Conservation (phyloP, 768 basidiomycete genomes). For the Tephrocybe sp. region DNA sequence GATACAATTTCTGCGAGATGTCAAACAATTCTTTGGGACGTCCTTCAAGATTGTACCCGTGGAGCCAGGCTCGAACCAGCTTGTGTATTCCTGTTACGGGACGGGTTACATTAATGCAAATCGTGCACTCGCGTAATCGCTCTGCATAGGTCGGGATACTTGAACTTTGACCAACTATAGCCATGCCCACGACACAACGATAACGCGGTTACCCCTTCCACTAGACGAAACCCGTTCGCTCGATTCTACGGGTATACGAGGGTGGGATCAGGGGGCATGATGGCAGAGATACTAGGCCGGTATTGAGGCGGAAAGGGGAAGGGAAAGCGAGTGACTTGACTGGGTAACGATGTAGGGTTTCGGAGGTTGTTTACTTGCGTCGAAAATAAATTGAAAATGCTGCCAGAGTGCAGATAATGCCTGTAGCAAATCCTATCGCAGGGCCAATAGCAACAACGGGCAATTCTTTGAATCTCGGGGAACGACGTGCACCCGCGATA, state of each 20-base stretch:
- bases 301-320: too few relatives aligned
- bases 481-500: constrained; percentile 26
- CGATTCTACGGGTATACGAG: not conserved
- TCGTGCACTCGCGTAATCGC: constrained; percentile 52
- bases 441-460: constrained; percentile 29
- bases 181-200: not conserved
- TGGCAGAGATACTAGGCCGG: too few relatives aligned
- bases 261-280: too few relatives aligned
- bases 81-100: constrained; percentile 88
- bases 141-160: not conserved
- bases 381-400: constrained; percentile 19
- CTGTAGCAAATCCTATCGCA: constrained; percentile 38
- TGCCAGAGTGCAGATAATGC: constrained; percentile 32
- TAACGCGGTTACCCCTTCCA: not conserved
- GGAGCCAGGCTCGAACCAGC: constrained; percentile 52
- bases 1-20: constrained; percentile 87
- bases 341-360: too few relatives aligned
- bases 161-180: not conserved
- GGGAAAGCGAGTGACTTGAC: too few relatives aligned
- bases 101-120: constrained; percentile 90
- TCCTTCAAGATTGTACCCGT: constrained; percentile 86
- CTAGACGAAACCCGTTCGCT: too few relatives aligned
- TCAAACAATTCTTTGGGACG: constrained; percentile 80
- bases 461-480: not conserved
- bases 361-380: constrained; percentile 21